Evolutionary conservation across 2,329 filamentous ascomycete species (phyloP), one percentile per base, ranked within the genome.

Genomic region (Colletotrichum sp.): DNA sequence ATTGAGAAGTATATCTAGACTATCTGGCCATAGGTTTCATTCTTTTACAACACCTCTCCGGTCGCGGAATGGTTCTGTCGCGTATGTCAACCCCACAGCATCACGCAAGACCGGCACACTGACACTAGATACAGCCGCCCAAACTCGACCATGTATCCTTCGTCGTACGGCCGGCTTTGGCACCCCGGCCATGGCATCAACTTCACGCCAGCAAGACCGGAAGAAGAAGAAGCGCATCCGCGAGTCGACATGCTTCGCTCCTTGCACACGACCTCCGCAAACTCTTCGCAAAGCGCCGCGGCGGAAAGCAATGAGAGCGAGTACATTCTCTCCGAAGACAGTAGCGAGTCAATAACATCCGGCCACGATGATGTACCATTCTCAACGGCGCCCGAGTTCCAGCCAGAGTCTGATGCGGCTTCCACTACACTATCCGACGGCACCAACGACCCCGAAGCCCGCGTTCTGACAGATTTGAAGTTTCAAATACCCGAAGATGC

Each of bases 401-500:
- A 70, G 36, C 15, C 39, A 7, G 60, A 21, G 3, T 63, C 68
- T 16, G 30, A 55, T 12, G n/a, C 6, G 44, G 30, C 44, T 6
- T 26, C 32, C 4, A 30, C 21, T 6, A 44, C 26, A 9, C 44
- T 36, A 28, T 34, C 12, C 18, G 30, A n/a, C 12, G 57, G 15
- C 15, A 60, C 30, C 16, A 21, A 21, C 8, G 49, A n/a, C 4
- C 30, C 49, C 8, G 59, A 60, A 15, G 75, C 81, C 7, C 84
- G 85, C 8, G 87, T 88, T 0, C 79, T 82, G 39, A 85, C 86
- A 5, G 80, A 81, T 1, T 81, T 88, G 7, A 81, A 86, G 1
- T 92, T 86, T 81, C 88, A 88, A 74, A 88, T 92, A 60, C 82
- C 85, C 3, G 81, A 86, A 34, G 83, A 88, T 5, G 75, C 85